Evolutionary conservation across 257 asterid genomes (phyloP).

Genomic region (Solanum neorickii): DNA sequence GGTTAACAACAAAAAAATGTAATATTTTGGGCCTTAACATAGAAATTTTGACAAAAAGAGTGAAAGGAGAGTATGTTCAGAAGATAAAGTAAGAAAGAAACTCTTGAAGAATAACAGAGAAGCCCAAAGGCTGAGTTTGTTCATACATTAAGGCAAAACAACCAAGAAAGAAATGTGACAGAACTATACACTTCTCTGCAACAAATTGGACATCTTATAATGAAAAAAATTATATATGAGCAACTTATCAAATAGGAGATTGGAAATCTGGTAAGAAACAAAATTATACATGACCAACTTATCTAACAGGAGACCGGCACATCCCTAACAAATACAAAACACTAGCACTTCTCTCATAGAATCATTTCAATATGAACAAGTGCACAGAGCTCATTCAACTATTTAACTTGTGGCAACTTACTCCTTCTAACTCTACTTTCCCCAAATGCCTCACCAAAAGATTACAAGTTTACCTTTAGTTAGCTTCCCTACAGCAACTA

Average conservation of each 20-base stretch:
- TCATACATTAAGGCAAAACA: background rate
- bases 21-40: background rate
- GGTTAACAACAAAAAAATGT: background rate
- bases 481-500: background rate
- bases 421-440: background rate
- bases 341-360: background rate
- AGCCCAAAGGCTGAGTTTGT: background rate
- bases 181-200: background rate
- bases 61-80: background rate
- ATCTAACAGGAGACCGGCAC: background rate
- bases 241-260: background rate
- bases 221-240: background rate
- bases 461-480: background rate
- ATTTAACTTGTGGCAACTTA: background rate
- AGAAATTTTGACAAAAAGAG: background rate
- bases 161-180: background rate
- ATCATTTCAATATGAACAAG: background rate
- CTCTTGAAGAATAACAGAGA: background rate
- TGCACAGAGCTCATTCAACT: background rate
- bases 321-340: background rate
- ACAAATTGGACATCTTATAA: background rate
- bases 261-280: background rate
- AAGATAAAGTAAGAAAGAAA: background rate
- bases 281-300: background rate
- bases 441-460: background rate